phyloP scores from a whole-genome alignment of 2,329 filamentous ascomycete species.

The Aureobasidium musti region DNA sequence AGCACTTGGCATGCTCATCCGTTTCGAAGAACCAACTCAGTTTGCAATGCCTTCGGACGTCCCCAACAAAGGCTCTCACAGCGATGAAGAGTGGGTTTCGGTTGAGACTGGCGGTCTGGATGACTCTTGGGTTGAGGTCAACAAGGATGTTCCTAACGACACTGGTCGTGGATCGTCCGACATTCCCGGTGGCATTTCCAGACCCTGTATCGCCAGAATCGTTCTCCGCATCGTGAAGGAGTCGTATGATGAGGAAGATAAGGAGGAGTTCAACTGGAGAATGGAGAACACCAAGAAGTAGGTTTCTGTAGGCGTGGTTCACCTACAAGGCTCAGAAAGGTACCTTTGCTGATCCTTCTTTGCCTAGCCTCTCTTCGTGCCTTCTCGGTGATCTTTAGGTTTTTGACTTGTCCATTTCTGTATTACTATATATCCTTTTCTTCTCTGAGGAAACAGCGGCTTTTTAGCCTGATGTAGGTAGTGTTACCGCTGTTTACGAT shows the following conservation, averaged over 20 bases:
- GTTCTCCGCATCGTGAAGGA: neutral
- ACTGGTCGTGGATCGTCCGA: neutral
- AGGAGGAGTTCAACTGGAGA: neutral
- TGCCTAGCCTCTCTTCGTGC: neutral
- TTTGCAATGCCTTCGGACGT: neutral
- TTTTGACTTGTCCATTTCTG: neutral
- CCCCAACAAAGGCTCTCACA: neutral
- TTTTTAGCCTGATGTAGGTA: neutral
- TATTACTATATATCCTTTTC: neutral
- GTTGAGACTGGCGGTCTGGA: neutral
- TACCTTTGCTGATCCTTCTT: neutral
- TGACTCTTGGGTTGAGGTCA: neutral
- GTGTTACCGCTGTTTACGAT: neutral
- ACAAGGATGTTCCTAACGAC: neutral
- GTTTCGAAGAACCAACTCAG: neutral
- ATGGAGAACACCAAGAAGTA: neutral
- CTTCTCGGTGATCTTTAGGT: neutral
- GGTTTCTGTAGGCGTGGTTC: neutral
- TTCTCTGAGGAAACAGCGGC: neutral
- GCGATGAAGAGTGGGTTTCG: neutral
- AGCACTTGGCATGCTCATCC: neutral
- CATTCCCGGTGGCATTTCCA: neutral
- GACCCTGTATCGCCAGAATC: neutral
- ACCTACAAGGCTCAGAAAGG: neutral
- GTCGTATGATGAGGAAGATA: neutral